Percentiles rank a stretch among this genome's conserved stretches.
These are phyloP conservation scores for Paramecium pentaurelia DNA, from an alignment of 73 alveolate species.

Conservation along the genomic window DNA sequence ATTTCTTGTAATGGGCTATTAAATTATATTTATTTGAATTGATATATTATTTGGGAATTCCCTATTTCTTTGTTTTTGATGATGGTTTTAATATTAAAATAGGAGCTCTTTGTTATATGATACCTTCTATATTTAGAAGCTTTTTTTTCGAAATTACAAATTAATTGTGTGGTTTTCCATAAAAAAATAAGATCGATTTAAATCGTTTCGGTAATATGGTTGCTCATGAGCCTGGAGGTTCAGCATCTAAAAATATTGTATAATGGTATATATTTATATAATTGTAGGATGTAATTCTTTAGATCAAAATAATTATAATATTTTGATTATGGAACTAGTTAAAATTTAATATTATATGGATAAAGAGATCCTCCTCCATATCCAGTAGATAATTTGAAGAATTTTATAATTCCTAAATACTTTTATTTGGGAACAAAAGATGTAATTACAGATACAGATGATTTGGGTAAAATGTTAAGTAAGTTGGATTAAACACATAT, in stretches of 20 bases:
- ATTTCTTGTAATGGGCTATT: background rate
- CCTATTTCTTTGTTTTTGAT: constrained; percentile 50
- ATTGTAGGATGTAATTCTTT: constrained; percentile 77
- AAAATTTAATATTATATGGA: constrained; percentile 69
- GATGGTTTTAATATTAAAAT: constrained; percentile 38
- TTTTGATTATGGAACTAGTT: constrained; percentile 74
- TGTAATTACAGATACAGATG: constrained; percentile 51
- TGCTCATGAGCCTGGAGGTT: constrained; percentile 66
- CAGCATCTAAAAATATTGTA: background rate
- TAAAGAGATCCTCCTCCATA: constrained; percentile 68
- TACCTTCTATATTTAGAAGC: constrained; percentile 25
- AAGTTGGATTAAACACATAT: constrained; percentile 26
- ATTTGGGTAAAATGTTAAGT: constrained; percentile 30
- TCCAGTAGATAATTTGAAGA: constrained; percentile 67
- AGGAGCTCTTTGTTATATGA: constrained; percentile 52
- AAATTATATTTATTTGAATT: background rate
- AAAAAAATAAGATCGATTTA: constrained; percentile 64
- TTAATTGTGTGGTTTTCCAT: constrained; percentile 61
- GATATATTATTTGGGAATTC: constrained; percentile 20
- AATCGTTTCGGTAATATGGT: constrained; percentile 68
- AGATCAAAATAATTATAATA: constrained; percentile 68
- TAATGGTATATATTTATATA: constrained; percentile 52
- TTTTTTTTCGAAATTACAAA: constrained; percentile 67
- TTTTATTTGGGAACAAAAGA: constrained; percentile 62
- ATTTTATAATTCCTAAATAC: constrained; percentile 53